Evolutionary conservation across 2,329 filamentous ascomycete species (phyloP).

Genomic region (Ceratocystis lukuohia): DNA sequence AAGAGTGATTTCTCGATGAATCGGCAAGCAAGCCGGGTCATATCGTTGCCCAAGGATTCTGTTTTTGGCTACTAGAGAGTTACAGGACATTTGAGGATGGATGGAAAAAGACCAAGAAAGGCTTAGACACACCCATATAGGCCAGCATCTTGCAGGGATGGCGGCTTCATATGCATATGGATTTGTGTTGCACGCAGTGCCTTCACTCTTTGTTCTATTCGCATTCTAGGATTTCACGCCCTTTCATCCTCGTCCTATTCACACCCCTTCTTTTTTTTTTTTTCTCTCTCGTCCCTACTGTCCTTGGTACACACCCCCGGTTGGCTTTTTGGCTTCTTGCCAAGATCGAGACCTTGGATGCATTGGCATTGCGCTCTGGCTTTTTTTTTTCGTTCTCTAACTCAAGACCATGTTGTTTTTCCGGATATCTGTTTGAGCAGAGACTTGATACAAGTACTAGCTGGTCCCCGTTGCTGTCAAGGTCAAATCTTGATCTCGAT

Average conservation of each 20-base stretch:
- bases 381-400: background rate
- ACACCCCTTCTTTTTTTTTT: background rate
- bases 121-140: background rate
- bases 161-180: background rate
- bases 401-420: background rate
- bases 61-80: background rate
- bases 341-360: background rate
- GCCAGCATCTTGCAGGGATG: background rate
- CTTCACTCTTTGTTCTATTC: constrained; percentile 1
- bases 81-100: background rate
- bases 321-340: background rate
- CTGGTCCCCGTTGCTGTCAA: background rate
- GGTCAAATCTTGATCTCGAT: background rate
- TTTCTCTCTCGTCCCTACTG: no score
- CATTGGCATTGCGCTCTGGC: background rate
- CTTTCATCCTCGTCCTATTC: background rate
- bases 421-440: background rate
- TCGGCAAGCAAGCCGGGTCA: background rate
- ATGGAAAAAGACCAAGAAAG: background rate
- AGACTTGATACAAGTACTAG: constrained; percentile 5
- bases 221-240: background rate
- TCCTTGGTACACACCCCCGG: background rate
- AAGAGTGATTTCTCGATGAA: background rate
- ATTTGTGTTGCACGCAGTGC: background rate
- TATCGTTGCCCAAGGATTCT: background rate